A percentile compares a stretch with the other conserved stretches of the same genome.
These are phyloP conservation scores for Aspergillus sp. DNA, from an alignment of 2,329 filamentous ascomycete species.

Conservation along the genomic window DNA sequence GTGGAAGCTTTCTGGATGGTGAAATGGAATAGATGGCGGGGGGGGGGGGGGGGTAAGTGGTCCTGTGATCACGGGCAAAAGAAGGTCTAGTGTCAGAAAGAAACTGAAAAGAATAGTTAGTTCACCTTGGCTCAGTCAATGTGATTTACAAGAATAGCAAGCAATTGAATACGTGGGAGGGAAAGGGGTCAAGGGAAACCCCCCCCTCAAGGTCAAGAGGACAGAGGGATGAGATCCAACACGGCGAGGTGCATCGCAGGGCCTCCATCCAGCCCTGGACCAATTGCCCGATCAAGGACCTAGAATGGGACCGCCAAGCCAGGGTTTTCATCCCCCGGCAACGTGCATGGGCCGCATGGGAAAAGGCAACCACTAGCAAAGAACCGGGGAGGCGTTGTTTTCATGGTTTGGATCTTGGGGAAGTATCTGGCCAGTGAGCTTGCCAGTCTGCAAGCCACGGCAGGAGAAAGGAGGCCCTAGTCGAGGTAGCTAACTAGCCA, in stretches of 20 bases:
- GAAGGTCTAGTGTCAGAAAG: background rate
- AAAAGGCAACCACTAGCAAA: conserved; percentile 9
- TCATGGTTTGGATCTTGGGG: background rate
- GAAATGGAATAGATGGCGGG: background rate
- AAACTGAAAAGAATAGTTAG: background rate
- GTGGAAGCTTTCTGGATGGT: background rate
- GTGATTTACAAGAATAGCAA: background rate
- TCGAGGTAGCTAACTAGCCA: background rate
- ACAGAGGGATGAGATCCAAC: no score
- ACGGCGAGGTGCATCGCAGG: background rate
- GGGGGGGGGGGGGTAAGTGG: no score
- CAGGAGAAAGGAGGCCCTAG: background rate
- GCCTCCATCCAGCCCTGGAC: background rate
- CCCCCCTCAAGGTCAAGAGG: background rate
- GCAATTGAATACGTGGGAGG: background rate
- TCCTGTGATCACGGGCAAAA: background rate
- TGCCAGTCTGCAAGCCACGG: background rate
- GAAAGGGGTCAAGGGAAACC: background rate
- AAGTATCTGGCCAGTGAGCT: background rate
- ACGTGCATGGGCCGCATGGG: conserved; percentile 10
- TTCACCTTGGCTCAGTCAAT: background rate
- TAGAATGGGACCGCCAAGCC: conserved; percentile 4
- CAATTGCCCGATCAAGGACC: background rate
- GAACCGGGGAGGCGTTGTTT: background rate
- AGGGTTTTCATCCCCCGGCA: background rate